Evolutionary conservation across 305 asterid genomes (phyloP), one percentile per base, ranked within the genome.

Genomic region (Fraxinus nigra): DNA sequence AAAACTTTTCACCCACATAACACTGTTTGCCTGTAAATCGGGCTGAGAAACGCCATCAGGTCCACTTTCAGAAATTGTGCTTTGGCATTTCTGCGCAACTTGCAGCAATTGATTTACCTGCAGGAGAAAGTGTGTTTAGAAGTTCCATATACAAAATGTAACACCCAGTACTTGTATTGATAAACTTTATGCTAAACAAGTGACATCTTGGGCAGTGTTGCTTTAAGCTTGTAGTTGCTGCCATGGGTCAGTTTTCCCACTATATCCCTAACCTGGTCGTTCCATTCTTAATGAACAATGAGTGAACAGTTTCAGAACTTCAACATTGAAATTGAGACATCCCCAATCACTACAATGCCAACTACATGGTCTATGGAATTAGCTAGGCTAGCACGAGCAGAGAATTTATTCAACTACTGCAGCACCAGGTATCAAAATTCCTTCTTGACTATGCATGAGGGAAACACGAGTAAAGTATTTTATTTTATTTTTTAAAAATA

Each of bases 61-160:
- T 69, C 98, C 98, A 82, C 93, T 91, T 88, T 95, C 97, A 72
- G 97, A 84, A 67, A 95, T 86, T 65, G 98, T 87, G 88, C 87
- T 92, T 75, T 92, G 97, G 89, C 98, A 95, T 90, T 93, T 94
- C 83, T 94, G 97, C 34, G 99, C 99, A 78, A 92, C 98, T 88
- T 92, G 98, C 51, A 95, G 88, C 70, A 95, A 84, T 85, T 92
- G 97, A 88, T 92, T 92, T 80, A 95, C 99, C 99, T 95, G 92
- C 85, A 82, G 22, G 83, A 63, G 84, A 69, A 69, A 18, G 89
- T 75, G 72, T 34, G 72, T 92, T 69, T 37, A 54, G 81, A 82
- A 82, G 59, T 38, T 80, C 48, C 59, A 33, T 37, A 16, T 16
- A 33, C 76, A 32, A 16, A 72, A 33, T 33, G n/a, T 72, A 32